Base-by-base conservation (phyloP, 345 rosid species). In the Hirschfeldia incana region DNA sequence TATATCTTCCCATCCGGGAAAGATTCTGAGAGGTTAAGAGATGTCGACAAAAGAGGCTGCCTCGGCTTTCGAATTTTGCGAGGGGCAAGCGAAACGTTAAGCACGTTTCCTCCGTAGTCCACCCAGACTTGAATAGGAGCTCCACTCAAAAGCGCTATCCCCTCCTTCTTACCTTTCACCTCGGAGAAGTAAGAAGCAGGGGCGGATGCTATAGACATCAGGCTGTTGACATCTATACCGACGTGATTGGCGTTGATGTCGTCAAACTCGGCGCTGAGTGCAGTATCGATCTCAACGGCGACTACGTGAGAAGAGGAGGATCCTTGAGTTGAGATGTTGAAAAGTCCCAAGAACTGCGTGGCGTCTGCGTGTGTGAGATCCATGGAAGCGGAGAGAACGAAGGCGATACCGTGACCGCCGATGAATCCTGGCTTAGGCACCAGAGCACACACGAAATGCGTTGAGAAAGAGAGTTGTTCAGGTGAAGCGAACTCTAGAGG, bases 251-350 rank as follows among this genome's bases (percentile, higher is more conserved):
- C 77, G 42, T 85, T 8, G 21, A 79, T 80, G 59, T 89, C 93
- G 0, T 75, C 29, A 17, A 87, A 88, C 57, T 90, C 92, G 3
- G 65, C 55, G 75, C 75, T 87, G 2, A 4, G 28, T 3, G 87
- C 74, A 0, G 92, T 87, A 82, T 90, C 92, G 29, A 89, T 80
- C 87, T 90, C 93, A 29, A 90, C 79, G 0, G 89, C 89, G 29
- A 90, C 42, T 10, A 92, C 29, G 59, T 85, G 92, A 73, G 89
- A 88, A 61, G 84, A 67, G 0, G 71, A 0, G 1, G 72, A 62
- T 2, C 91, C 87, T 17, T 74, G 58, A 82, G 68, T 82, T 2
- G 83, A 36, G 21, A 6, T 2, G 65, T 87, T 90, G 21, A 92
- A 85, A 29, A 90, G 79, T 5, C 94, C 94, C 36, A 92, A 73